A percentile compares a stretch with the other conserved stretches of the same genome.
Evolutionary conservation across 2,329 filamentous ascomycete species (phyloP).

Genomic region (Claviceps lovelessii): DNA sequence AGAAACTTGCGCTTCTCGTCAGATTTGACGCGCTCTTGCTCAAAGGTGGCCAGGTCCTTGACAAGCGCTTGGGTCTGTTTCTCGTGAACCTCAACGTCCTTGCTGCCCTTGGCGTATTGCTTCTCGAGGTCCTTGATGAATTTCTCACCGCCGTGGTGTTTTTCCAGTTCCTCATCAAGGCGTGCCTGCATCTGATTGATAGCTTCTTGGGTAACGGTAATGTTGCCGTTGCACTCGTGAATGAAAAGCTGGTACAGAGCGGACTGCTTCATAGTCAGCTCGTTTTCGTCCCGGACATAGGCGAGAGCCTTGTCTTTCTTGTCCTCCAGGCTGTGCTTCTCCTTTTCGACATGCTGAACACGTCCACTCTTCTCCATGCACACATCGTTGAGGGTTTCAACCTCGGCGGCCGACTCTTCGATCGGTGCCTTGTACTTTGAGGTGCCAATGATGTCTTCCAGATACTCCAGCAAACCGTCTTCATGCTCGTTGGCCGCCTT

Average conservation of each 20-base stretch:
- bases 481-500: slow-evolving; percentile 93
- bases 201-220: slow-evolving; percentile 76
- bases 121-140: slow-evolving; percentile 83
- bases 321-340: slow-evolving; percentile 81
- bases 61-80: slow-evolving; percentile 64
- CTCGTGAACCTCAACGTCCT: slow-evolving; percentile 69
- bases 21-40: slow-evolving; percentile 93
- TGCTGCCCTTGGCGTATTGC: slow-evolving; percentile 65
- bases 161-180: slow-evolving; percentile 75
- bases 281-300: slow-evolving; percentile 85
- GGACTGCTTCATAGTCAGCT: slow-evolving; percentile 76
- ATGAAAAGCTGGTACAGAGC: slow-evolving; percentile 87
- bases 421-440: slow-evolving; percentile 97
- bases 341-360: slow-evolving; percentile 95
- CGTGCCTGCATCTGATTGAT: slow-evolving; percentile 81
- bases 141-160: slow-evolving; percentile 78
- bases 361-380: slow-evolving; percentile 90
- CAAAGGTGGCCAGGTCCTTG: slow-evolving; percentile 83
- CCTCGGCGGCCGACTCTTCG: slow-evolving; percentile 79
- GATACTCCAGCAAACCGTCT: slow-evolving; percentile 86
- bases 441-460: slow-evolving; percentile 97
- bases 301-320: slow-evolving; percentile 92
- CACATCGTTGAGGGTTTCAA: slow-evolving; percentile 84
- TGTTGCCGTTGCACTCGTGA: slow-evolving; percentile 75
- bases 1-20: slow-evolving; percentile 97